Percentiles rank a stretch among this genome's conserved stretches.
These are phyloP conservation scores for Schwanniomyces etchellsii DNA, from an alignment of 1,139 yeast species.

Conservation along the genomic window DNA sequence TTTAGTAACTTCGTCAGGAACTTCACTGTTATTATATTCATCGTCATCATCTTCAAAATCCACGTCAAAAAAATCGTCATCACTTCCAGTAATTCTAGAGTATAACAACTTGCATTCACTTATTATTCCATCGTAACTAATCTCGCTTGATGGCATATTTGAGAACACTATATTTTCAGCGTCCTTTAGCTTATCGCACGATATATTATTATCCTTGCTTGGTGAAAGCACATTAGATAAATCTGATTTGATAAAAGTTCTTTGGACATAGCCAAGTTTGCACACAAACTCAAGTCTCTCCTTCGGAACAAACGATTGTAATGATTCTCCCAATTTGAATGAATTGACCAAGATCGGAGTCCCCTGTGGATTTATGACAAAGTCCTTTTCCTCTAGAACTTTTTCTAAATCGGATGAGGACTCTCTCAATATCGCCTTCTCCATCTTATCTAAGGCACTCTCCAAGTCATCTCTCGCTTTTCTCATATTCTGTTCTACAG, in stretches of 20 bases:
- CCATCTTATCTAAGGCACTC: slow-evolving; percentile 75
- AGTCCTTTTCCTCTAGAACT: slow-evolving; percentile 48
- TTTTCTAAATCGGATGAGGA: slow-evolving; percentile 45
- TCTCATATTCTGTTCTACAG: slow-evolving; percentile 61
- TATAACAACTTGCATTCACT: slow-evolving; percentile 76
- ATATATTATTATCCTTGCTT: slow-evolving; percentile 26
- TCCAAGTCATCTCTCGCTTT: slow-evolving; percentile 75
- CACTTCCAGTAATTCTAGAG: slow-evolving; percentile 78
- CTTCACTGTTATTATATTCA: slow-evolving; percentile 12
- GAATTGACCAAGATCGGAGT: slow-evolving; percentile 65
- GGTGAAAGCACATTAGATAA: slow-evolving; percentile 35
- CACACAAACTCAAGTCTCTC: slow-evolving; percentile 72
- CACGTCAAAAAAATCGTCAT: slow-evolving; percentile 91
- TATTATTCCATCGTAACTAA: slow-evolving; percentile 85
- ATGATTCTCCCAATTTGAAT: slow-evolving; percentile 78
- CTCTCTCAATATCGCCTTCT: slow-evolving; percentile 74
- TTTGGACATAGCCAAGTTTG: slow-evolving; percentile 77
- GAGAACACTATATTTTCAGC: slow-evolving; percentile 52
- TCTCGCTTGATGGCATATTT: slow-evolving; percentile 73
- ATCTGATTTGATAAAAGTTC: slow-evolving; percentile 45
- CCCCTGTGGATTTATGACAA: slow-evolving; percentile 51
- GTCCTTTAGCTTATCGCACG: slow-evolving; percentile 24
- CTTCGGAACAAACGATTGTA: slow-evolving; percentile 77
- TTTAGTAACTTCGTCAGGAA: slow-evolving; percentile 7
- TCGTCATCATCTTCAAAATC: slow-evolving; percentile 90